phyloP scores from a whole-genome alignment of 31 red algal genomes.

The Asparagopsis taxiformis region DNA sequence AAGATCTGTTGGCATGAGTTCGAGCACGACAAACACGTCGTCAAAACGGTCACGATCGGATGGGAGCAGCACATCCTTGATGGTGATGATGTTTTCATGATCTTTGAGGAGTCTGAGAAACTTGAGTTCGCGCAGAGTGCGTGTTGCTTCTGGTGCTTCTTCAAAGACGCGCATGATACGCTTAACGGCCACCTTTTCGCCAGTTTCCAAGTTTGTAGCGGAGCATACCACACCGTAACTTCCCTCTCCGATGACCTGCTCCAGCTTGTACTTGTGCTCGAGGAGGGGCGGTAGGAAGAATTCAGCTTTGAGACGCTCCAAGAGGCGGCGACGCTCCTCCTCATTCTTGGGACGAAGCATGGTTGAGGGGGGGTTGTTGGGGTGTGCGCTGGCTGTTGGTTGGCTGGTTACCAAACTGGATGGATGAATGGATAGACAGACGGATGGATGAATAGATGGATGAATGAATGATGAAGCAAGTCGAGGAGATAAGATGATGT shows the following conservation, averaged over 20 bases:
- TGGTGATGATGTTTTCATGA: constrained; percentile 92
- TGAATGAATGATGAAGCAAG: too few relatives aligned
- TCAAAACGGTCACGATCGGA: constrained; percentile 77
- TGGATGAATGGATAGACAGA: too few relatives aligned
- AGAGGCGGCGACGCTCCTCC: constrained; percentile 63
- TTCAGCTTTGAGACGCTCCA: constrained; percentile 63
- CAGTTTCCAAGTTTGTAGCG: constrained; percentile 80
- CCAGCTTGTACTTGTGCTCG: constrained; percentile 77
- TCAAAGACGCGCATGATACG: constrained; percentile 94
- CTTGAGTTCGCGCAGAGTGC: constrained; percentile 90
- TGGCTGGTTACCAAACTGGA: too few relatives aligned
- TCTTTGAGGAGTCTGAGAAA: constrained; percentile 87
- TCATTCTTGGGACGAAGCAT: constrained; percentile 50
- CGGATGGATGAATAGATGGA: too few relatives aligned
- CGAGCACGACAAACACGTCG: constrained; percentile 98
- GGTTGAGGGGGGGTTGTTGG: not conserved
- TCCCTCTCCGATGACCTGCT: constrained; percentile 90
- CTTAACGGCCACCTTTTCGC: constrained; percentile 93
- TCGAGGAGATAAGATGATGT: too few relatives aligned
- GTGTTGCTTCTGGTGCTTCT: constrained; percentile 77
- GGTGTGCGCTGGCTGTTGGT: too few relatives aligned
- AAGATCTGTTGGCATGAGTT: constrained; percentile 94
- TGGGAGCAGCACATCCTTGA: constrained; percentile 88
- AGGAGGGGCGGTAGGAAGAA: constrained; percentile 77
- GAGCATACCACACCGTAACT: constrained; percentile 96